Base-by-base conservation (phyloP, 2,329 filamentous ascomycete genomes). In the Fusarium newnesense region DNA sequence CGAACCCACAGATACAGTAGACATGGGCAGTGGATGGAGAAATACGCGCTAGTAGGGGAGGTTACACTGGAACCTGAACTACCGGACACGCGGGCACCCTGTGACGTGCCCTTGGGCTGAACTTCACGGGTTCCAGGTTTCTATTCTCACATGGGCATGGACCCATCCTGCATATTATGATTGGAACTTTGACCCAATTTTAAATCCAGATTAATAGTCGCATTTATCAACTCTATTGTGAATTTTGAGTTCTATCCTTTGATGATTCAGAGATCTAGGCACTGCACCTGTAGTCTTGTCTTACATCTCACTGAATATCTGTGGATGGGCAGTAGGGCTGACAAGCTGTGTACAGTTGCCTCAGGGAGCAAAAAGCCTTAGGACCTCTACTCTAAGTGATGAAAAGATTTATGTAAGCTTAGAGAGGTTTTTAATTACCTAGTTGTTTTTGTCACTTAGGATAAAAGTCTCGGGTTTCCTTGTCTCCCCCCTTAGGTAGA, bases 31-130 rank as follows among this genome's bases (percentile, higher is more conserved):
- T 26, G 39, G 59, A 18, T 37, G 28, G 24, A 46, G 44, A 39
- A 28, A 28, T 37, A 40, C n/a, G 28, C 50, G 54, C 69, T 70
- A 72, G 64, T 43, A 46, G 56, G 59, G 59, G 39, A 52, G 39
- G 49, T 60, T 60, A 36, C 64, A 56, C 54, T 72, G 58, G 58
- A 65, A 72, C 56, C 60, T 70, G 69, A 73, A 73, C 61, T 73
- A 73, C 70, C 66, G 66, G 69, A 57, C 69, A 68, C 53, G 53
- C 64, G 52, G 63, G 40, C 52, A 64, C 24, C 64, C 65, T 70
- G 69, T 71, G 69, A 71, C 67, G 60, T 61, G 56, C 50, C 50
- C 50, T 54, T 68, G 40, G 26, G 64, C 46, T 46, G 46, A 62
- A 70, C 47, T 43, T 61, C 47, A 54, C 21, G n/a, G 43, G 10